Evolutionary conservation across 2,329 filamentous ascomycete species (phyloP), one percentile per base, ranked within the genome.

Genomic region (Alternaria dauci): DNA sequence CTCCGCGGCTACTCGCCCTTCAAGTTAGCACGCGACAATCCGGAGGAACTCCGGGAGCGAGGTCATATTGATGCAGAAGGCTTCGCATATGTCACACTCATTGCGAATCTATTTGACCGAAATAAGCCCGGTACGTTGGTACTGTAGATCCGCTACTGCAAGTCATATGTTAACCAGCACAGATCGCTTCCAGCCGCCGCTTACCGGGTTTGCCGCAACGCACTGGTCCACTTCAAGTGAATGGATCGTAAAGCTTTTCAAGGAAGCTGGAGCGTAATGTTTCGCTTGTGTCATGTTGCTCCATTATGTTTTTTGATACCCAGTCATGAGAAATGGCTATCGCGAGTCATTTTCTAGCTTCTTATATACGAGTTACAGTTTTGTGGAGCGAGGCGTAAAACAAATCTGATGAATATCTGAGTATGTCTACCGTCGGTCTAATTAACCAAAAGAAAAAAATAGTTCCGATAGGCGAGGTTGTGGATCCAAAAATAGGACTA

Each of bases 171-270:
- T 23, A 18, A 43, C 44, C 41, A n/a, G 55, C 36, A 28, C 55
- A 76, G 75, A 71, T 53, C 73, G 67, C 42, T 73, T 71, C 51
- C 69, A 71, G 53, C 67, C 69, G 46, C 74, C 74, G 11, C 64
- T 73, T 20, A 71, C 69, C n/a, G 71, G 71, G 8, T 67, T 71
- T 41, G 55, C 67, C 39, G 52, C 69, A 36, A 66, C 65, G 9
- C 66, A 73, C 25, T 69, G 68, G 57, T 71, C 73, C 14, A 65
- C 70, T 50, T 66, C 66, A n/a, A 76, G 67, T 60, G 62, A 71
- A 59, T 77, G 74, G 73, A 77, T 77, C 43, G 67, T 62, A 16
- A 67, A 70, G 32, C 69, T 78, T 28, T 73, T 78, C 63, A 71
- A 72, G 57, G 67, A 71, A 63, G 73, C 74, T 55, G 74, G 73